These are phyloP conservation scores for Zopfia rhizophila DNA, from an alignment of 2,329 filamentous ascomycete genomes.

Conservation along the genomic window DNA sequence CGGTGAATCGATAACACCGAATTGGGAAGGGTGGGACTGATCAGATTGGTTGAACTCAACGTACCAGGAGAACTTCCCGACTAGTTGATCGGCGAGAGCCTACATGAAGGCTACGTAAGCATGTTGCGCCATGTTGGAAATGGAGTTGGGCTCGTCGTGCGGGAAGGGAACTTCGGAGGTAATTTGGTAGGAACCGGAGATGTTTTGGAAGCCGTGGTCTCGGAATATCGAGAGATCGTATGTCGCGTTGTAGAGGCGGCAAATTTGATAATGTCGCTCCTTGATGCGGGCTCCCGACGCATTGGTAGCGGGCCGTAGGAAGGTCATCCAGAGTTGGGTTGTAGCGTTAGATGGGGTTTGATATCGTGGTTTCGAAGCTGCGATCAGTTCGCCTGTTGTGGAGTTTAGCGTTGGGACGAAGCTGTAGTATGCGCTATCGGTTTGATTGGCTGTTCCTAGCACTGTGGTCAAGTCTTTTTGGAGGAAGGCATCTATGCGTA, in stretches of 20 bases:
- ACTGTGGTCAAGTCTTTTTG: constrained; percentile 15
- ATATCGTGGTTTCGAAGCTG: constrained; percentile 16
- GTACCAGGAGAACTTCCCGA: constrained; percentile 28
- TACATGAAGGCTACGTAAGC: constrained; percentile 32
- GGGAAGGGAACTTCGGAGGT: constrained; percentile 16
- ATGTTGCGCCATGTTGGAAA: constrained; percentile 27
- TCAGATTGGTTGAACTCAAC: constrained; percentile 2
- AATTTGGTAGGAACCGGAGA: constrained; percentile 20
- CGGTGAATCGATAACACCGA: constrained; percentile 21
- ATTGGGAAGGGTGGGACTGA: constrained; percentile 17
- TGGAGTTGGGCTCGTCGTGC: constrained; percentile 4
- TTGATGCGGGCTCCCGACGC: constrained; percentile 11
- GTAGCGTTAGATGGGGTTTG: constrained; percentile 22
- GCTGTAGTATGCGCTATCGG: constrained; percentile 22
- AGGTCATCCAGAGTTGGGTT: constrained; percentile 28
- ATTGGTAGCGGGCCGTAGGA: constrained; percentile 8
- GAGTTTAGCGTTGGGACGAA: constrained; percentile 24
- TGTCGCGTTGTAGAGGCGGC: constrained; percentile 18
- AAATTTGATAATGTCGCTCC: constrained; percentile 25
- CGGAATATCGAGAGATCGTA: constrained; percentile 19
- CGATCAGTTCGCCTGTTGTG: constrained; percentile 10
- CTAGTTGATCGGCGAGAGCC: constrained; percentile 25
- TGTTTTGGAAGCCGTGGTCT: constrained; percentile 25
- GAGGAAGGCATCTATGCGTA: constrained; percentile 11
- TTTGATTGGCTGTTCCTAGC: constrained; percentile 8